Evolutionary conservation across 441 rosid species (phyloP), one percentile per base, ranked within the genome.

Genomic region (Pelargonium australe): DNA sequence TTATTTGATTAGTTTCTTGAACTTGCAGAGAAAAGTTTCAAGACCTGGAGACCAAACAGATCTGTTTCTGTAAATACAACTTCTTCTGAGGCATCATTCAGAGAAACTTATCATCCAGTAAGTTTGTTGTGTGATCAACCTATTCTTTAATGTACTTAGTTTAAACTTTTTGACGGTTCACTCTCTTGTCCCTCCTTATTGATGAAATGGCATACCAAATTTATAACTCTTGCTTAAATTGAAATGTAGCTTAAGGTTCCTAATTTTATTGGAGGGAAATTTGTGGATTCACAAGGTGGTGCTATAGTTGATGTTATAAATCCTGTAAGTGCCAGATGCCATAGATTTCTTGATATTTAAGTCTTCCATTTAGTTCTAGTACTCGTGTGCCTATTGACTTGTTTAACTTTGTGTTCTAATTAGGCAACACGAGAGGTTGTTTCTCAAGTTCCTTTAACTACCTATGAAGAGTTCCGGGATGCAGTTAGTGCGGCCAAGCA

Each of bases 361-460:
- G 8, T 28, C 31, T 31, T 45, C 76, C 65, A 16, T 51, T 51
- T 13, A n/a, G 58, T 51, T 14, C 58, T 13, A 51, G n/a, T 51
- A 51, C 17, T 51, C 14, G 14, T 51, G 16, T 51, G 58, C 7
- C 19, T 51, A 5, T 51, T 51, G 16, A n/a, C 17, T 51, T 51
- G 58, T 51, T 51, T 68, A 14, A 17, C 61, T 64, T 40, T 25
- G 20, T 20, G 49, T 37, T 66, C 69, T 70, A 28, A 71, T 34
- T 72, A 87, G 89, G 89, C 87, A 72, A 82, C 88, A 14, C 87
- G 81, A 79, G 85, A 79, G 70, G 81, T 82, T 75, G 86, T 85
- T 74, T 85, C 85, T 76, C 80, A 76, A 73, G 77, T 82, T 80
- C 85, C 89, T 28, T 72, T 84, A 62, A 74, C 86, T 67, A 77